phyloP scores from a whole-genome alignment of 306 rosid genomes.

The peach (Prunus persica) region Prunus_persica_NCBIv2 NC_034009.1:3576001-3576500 shows the following conservation, averaged over 20 bases:
- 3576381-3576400: slow-evolving; percentile 12
- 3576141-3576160: neutral
- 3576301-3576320: neutral
- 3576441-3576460: slow-evolving; percentile 72
- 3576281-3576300: neutral
- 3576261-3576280: slow-evolving; percentile 2
- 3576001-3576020: no score
- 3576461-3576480: slow-evolving; percentile 50
- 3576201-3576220: neutral
- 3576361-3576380: slow-evolving; percentile 34
- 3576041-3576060: no score
- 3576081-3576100: no score
- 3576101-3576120: no score
- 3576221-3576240: neutral
- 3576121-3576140: neutral
- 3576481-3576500: slow-evolving; percentile 37
- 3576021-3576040: no score
- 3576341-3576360: neutral
- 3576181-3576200: neutral
- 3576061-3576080: no score
- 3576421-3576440: neutral
- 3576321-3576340: neutral
- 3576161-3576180: neutral
- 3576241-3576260: no score
- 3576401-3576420: neutral